Base-by-base conservation (phyloP, 345 rosid genomes). In the Salix exigua region DNA sequence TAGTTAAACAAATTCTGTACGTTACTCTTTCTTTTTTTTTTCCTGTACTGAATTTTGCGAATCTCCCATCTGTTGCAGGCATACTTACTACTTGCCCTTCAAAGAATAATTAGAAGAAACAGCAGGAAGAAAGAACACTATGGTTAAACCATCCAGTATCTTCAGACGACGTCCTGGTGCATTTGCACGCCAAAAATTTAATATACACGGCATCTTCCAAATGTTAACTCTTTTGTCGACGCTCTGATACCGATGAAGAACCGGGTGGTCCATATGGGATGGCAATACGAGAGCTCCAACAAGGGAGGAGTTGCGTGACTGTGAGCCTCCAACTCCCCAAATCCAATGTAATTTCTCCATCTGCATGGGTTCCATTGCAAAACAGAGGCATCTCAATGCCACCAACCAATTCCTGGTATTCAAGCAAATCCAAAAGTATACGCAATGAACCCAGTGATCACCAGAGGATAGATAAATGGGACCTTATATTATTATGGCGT, bases 31-130 rank as follows among this genome's bases (percentile, higher is more conserved):
- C 4, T 31, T 31, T 30, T 63, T n/a, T 64, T 71, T 70, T 64
- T 67, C 58, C 82, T 85, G 53, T 78, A 82, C 82, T 80, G 71
- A 85, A 72, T 44, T 61, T 69, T 48, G 9, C 3, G 48, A 25
- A 9, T 31, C 61, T 6, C 66, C 70, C 78, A 31, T 35, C 19
- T 31, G 70, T 64, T 44, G 61, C n/a, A 68, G 75, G 66, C 40
- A 75, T 46, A 21, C 62, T 70, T 63, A 1, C 37, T 40, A 65
- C 74, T 71, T 62, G 28, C 35, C 66, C 13, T 53, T 25, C 46
- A 8, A 76, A 74, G 75, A 31, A 23, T 40, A 40, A 40, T 40
- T 9, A 40, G 46, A 21, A 53, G 12, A 30, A 58, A 23, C 8
- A 37, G 55, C 35, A 19, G 61, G 64, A 71, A 80, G 70, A 25